Evolutionary conservation across 352 stramenopile species (phyloP), one percentile per base, ranked within the genome.

Genomic region (Globisporangium uncinulatum): DNA sequence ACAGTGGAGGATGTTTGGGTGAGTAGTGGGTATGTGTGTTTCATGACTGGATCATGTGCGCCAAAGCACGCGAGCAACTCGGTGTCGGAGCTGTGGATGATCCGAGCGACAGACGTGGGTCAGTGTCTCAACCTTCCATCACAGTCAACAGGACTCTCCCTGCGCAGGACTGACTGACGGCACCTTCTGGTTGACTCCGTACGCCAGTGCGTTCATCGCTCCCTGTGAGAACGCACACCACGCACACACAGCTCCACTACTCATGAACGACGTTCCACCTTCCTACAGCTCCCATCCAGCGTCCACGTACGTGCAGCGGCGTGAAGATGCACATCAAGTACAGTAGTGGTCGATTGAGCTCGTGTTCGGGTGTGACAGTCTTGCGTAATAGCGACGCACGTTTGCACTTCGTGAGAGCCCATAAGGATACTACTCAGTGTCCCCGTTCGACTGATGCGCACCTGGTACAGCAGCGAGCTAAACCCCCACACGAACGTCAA

Each of bases 291-390:
- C 24, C 24, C 44, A 50, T 8, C 6, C 19, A 50, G 11, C 31
- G 9, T n/a, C 3, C 21, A 19, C 42, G 10, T 62, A 88, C 81
- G 70, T 92, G 82, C 4, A 90, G 66, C n/a, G 79, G 82, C 1
- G 63, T 76, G 58, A 88, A 88, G 48, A 87, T 77, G 49, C 76
- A 79, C 50, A 80, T 80, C 31, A 86, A 65, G 54, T 87, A 86
- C 6, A 92, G 62, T 53, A 92, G 68, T 7, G 65, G 45, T 0
- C 61, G 55, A 44, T 74, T 73, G 13, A 89, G 67, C n/a, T 63
- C 41, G 46, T 92, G 79, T 10, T 70, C 53, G 1, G 66, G 65
- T 3, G 67, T 65, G n/a, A 79, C 65, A 1, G 70, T 66, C 66
- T 82, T 31, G 6, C 41, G 11, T n/a, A 31, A 6, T 15, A 41